Evolutionary conservation across 331 rosid species (phyloP).

Genomic region (Malus hybrid): DNA sequence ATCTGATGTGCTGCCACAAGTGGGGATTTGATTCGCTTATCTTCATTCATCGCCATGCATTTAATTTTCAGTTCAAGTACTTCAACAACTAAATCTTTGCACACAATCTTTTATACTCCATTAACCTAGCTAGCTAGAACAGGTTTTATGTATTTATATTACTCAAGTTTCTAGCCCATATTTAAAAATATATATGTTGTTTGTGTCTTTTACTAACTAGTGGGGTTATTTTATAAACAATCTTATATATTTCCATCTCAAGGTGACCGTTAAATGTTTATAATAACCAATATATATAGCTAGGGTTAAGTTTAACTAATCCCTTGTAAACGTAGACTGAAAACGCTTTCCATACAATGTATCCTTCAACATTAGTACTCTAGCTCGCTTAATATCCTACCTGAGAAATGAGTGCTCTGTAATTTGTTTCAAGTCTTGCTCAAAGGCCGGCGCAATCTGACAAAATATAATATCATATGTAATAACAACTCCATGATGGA

Average conservation of each 20-base stretch:
- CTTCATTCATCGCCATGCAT: not conserved
- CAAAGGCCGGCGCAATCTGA: too few relatives aligned
- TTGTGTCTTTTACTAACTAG: conserved; percentile 1
- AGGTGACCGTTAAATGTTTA: not conserved
- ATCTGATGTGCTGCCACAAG: too few relatives aligned
- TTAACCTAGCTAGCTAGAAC: not conserved
- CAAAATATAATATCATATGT: too few relatives aligned
- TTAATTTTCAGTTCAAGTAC: not conserved
- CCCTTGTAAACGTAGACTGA: too few relatives aligned
- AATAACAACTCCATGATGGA: too few relatives aligned
- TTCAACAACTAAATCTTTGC: conserved; percentile 9
- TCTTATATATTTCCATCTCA: not conserved
- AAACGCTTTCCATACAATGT: too few relatives aligned
- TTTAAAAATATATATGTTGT: not conserved
- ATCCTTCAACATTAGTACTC: too few relatives aligned
- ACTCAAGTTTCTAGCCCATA: not conserved
- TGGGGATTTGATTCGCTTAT: not conserved
- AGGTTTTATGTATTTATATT: not conserved
- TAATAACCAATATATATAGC: not conserved
- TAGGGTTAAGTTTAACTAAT: too few relatives aligned
- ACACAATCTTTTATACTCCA: not conserved
- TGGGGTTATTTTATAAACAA: conserved; percentile 1
- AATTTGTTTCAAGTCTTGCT: too few relatives aligned
- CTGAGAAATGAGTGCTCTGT: too few relatives aligned
- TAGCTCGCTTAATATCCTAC: too few relatives aligned